These are phyloP conservation scores for Gomphus sp. DNA, from an alignment of 1,284 basidiomycete genomes.

Conservation along the genomic window DNA sequence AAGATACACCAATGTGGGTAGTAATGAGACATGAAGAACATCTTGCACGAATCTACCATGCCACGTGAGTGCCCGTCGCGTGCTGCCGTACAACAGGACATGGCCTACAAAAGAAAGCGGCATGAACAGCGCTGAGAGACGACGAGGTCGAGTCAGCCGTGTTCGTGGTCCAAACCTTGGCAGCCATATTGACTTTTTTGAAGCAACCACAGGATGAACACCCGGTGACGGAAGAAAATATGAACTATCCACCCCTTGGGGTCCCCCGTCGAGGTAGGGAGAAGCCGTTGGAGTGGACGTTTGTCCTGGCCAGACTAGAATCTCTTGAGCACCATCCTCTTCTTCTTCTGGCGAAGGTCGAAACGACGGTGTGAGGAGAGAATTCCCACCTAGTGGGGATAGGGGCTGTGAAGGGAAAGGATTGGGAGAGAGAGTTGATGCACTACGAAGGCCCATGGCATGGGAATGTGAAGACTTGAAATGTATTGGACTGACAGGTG, in stretches of 20 bases:
- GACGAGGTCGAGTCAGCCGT: not conserved
- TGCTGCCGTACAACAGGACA: not conserved
- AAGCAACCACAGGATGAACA: not conserved
- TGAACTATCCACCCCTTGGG: constrained; percentile 4
- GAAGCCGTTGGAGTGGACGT: not conserved
- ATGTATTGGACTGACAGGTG: constrained; percentile 6
- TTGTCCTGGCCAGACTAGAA: not conserved
- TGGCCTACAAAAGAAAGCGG: not conserved
- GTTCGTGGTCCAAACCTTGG: not conserved
- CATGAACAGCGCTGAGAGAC: not conserved
- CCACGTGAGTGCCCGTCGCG: constrained; percentile 5
- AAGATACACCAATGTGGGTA: constrained; percentile 1
- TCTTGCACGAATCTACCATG: constrained; percentile 1
- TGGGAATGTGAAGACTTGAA: constrained; percentile 5
- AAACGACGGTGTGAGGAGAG: constrained; percentile 1
- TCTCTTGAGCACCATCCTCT: constrained; percentile 3
- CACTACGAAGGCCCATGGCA: constrained; percentile 1
- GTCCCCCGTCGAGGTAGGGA: not conserved
- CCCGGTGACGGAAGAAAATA: constrained; percentile 7
- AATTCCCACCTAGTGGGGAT: constrained; percentile 7
- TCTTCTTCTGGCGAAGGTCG: not conserved
- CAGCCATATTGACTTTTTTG: constrained; percentile 1
- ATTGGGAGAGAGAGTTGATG: constrained; percentile 4
- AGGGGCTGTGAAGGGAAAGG: not conserved
- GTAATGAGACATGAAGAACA: not conserved